Evolutionary conservation across 352 stramenopile species (phyloP).

Genomic region (Globisporangium iwayamae): DNA sequence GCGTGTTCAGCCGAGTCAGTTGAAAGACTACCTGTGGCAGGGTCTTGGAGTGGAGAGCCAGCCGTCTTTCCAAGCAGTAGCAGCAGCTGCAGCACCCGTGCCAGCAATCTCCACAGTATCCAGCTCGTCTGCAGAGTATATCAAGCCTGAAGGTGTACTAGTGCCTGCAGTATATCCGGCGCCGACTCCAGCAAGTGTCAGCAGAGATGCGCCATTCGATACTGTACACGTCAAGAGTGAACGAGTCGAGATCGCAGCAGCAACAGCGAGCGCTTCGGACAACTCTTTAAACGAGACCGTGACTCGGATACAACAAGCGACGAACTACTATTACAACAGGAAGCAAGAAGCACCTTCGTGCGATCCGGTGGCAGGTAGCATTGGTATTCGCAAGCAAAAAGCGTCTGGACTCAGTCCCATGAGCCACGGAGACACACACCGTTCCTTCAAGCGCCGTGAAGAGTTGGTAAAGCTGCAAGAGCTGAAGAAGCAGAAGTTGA

Average conservation of each 20-base stretch:
- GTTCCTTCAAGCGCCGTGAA: not conserved
- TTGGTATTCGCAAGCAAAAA: no score
- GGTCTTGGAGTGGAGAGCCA: not conserved
- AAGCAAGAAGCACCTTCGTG: no score
- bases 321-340: no score
- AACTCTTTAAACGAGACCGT: not conserved
- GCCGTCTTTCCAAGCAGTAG: no score
- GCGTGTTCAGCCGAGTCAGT: not conserved
- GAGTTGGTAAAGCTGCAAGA: not conserved
- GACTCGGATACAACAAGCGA: not conserved
- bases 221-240: not conserved
- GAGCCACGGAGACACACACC: not conserved
- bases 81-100: not conserved
- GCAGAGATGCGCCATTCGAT: no score
- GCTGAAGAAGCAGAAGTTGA: not conserved
- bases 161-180: no score
- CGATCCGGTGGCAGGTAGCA: no score
- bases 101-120: not conserved
- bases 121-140: no score
- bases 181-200: no score
- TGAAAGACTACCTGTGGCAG: not conserved
- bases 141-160: no score
- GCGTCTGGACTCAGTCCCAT: no score
- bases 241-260: not conserved
- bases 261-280: not conserved